Base-by-base conservation (phyloP, 768 basidiomycete species). In the Sistotremastrum suecicum region DNA sequence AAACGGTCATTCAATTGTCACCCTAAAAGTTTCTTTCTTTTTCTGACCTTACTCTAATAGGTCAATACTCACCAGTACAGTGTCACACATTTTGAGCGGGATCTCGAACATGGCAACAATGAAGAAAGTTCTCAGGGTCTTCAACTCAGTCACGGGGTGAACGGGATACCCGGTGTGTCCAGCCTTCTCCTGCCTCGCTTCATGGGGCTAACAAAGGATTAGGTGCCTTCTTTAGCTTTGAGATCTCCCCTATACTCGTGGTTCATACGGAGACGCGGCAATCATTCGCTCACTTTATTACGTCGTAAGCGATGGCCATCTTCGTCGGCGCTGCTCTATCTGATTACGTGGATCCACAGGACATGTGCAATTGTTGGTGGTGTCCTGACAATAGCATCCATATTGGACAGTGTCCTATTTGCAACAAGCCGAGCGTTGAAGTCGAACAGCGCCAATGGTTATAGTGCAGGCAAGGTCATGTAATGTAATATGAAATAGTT, bases 321-420 rank as follows among this genome's bases (percentile, higher is more conserved):
- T 33, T 32, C 34, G 11, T 34, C 48, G 30, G 42, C 34, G 9
- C 20, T 20, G 20, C 20, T 20, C 20, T 20, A 20, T 47, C 33
- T 48, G 31, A 39, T 31, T 42, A 28, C 36, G 30, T 46, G 44
- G 10, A 44, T 34, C 29, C 35, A 34, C 55, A 95, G 91, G 51
- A 92, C 91, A 29, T 95, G 91, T 59, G 95, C 95, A 2, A 97
- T 99, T 56, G 82, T 99, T 31, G 95, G 95, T 53, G 95, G 95
- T 54, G 92, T 98, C 3, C 66, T 99, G 49, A 99, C 95, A 4
- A 82, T 99, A 12, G 92, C 91, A 11, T 83, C 85, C 1, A 65
- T 99, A 9, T 53, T 97, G 43, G 95, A 98, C 61, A 76, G 84
- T 49, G 66, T 86, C 43, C 72, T 95, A 47, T 97, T 94, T 59